phyloP scores from a whole-genome alignment of 2,329 filamentous ascomycete genomes.

The Cercospora canescens region DNA sequence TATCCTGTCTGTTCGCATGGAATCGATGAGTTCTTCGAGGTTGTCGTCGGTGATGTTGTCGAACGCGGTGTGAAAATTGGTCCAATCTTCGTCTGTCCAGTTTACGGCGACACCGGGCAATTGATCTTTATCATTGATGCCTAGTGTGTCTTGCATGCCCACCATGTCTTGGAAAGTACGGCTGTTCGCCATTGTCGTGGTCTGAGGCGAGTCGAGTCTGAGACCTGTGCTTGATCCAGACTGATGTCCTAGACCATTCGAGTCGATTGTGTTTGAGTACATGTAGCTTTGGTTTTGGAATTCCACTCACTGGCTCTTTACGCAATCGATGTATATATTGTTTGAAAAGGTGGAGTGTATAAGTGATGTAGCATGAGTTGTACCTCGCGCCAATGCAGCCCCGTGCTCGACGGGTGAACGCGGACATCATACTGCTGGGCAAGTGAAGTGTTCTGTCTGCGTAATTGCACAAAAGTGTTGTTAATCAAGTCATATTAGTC shows the following conservation, averaged over 20 bases:
- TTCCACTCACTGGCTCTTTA: not conserved
- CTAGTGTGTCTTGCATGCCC: not conserved
- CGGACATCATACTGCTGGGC: not conserved
- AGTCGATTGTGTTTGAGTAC: not conserved
- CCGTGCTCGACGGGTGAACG: not conserved
- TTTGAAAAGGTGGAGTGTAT: not conserved
- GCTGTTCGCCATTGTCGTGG: not conserved
- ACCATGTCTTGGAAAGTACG: not conserved
- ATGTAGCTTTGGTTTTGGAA: not conserved
- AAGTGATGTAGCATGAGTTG: not conserved
- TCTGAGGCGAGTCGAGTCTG: not conserved
- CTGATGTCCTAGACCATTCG: not conserved
- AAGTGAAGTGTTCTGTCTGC: not conserved
- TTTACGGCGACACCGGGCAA: not conserved
- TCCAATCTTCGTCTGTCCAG: not conserved
- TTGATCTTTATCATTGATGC: not conserved
- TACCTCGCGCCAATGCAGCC: not conserved
- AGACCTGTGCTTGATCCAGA: not conserved
- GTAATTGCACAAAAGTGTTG: not conserved
- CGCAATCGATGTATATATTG: not conserved
- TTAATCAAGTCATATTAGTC: not conserved
- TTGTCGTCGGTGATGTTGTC: not conserved
- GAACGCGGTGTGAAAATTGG: not conserved
- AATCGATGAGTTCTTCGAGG: not conserved
- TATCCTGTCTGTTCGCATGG: not conserved